Evolutionary conservation across 1,284 basidiomycete species (phyloP).

Genomic region (Trichosporon sp.): DNA sequence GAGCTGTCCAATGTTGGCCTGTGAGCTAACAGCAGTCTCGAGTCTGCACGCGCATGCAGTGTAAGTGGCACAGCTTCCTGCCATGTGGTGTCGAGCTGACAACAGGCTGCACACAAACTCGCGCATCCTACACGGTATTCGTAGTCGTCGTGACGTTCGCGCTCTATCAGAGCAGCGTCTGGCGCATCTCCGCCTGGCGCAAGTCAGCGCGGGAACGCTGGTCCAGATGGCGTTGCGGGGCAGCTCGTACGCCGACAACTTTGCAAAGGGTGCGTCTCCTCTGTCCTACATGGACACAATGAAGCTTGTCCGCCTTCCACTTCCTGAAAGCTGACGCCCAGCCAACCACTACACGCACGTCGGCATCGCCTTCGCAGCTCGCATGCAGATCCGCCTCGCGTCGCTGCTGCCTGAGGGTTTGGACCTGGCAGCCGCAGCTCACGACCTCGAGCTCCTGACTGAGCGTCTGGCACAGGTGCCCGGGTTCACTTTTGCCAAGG

Average conservation of each 20-base stretch:
- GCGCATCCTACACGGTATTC: slow-evolving; percentile 29
- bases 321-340: slow-evolving; percentile 1
- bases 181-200: slow-evolving; percentile 24
- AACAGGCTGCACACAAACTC: slow-evolving; percentile 27
- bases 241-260: slow-evolving; percentile 27
- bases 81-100: neutral
- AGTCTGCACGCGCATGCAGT: slow-evolving; percentile 21
- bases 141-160: slow-evolving; percentile 25
- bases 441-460: slow-evolving; percentile 39
- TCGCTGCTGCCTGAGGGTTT: slow-evolving; percentile 35
- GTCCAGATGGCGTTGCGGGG: slow-evolving; percentile 26
- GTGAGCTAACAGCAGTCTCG: slow-evolving; percentile 11
- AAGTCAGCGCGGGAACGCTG: slow-evolving; percentile 25
- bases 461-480: slow-evolving; percentile 33
- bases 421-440: slow-evolving; percentile 33
- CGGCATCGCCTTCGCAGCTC: slow-evolving; percentile 36
- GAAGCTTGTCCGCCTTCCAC: no score
- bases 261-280: slow-evolving; percentile 7
- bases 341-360: slow-evolving; percentile 35
- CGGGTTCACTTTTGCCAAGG: slow-evolving; percentile 36
- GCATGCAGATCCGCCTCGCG: slow-evolving; percentile 39
- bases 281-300: no score
- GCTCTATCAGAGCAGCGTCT: slow-evolving; percentile 23
- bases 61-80: neutral
- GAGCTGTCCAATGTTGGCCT: neutral